A percentile compares a stretch with the other conserved stretches of the same genome.
Evolutionary conservation across 179 eudicot genomes (phyloP).

Genomic region (Spinacia oleracea): DNA sequence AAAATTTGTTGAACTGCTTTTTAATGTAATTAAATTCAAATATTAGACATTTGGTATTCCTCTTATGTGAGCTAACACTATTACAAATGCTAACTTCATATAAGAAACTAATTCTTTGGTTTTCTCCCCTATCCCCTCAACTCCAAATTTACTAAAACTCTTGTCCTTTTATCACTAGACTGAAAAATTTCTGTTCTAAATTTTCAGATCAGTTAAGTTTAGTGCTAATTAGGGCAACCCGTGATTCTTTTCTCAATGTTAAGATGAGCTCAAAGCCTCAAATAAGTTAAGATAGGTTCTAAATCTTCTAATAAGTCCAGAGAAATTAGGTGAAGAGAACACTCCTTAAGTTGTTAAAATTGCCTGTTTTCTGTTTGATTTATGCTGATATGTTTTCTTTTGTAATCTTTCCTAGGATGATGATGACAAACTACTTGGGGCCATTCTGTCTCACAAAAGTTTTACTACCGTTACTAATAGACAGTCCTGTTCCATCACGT

Average conservation of each 20-base stretch:
- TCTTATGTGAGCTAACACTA: not conserved
- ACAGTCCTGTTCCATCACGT: constrained; percentile 79
- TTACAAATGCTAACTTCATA: not conserved
- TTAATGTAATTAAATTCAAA: not conserved
- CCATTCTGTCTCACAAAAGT: constrained; percentile 77
- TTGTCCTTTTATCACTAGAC: not conserved
- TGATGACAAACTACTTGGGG: constrained; percentile 84
- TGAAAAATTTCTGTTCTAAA: not conserved
- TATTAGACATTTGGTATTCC: not conserved
- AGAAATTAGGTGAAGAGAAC: not conserved
- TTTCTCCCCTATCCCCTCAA: not conserved
- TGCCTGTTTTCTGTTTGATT: not conserved
- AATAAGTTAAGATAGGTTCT: no score
- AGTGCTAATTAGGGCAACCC: no score
- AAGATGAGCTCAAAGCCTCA: no score
- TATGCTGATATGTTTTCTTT: constrained; percentile 14
- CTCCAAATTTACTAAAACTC: no score
- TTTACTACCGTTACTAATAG: constrained; percentile 67
- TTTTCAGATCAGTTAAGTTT: no score
- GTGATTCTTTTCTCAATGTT: no score
- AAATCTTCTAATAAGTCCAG: no score
- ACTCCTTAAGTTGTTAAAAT: constrained; percentile 2
- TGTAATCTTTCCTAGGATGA: constrained; percentile 54
- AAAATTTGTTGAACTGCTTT: not conserved
- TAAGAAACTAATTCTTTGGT: not conserved